phyloP scores from a whole-genome alignment of 78 protist genomes.

The Dictyostelium purpureum region DNA sequence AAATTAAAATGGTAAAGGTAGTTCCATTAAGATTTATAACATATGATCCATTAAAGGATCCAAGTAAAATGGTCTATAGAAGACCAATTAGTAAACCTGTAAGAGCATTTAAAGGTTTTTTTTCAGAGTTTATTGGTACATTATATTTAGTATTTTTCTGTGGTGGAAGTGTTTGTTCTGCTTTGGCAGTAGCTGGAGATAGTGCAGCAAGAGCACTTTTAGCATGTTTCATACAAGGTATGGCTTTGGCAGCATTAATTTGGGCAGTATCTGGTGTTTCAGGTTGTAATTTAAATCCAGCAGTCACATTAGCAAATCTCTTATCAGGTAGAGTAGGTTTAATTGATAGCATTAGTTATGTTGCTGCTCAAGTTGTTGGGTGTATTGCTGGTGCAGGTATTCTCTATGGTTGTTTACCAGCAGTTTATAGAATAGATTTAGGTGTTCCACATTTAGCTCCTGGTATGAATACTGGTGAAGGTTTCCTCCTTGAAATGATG shows the following conservation, averaged over 20 bases:
- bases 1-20: not conserved
- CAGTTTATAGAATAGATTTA: not conserved
- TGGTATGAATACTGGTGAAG: slow-evolving; percentile 42
- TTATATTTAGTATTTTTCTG: slow-evolving; percentile 29
- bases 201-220: slow-evolving; percentile 3
- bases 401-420: slow-evolving; percentile 55
- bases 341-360: slow-evolving; percentile 24
- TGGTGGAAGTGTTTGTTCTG: slow-evolving; percentile 55
- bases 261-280: slow-evolving; percentile 66
- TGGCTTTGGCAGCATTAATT: slow-evolving; percentile 53
- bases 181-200: slow-evolving; percentile 26
- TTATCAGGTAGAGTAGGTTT: slow-evolving; percentile 67
- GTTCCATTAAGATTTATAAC: slow-evolving; percentile 34
- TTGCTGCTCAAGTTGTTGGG: slow-evolving; percentile 54
- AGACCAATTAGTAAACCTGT: slow-evolving; percentile 4
- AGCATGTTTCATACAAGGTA: slow-evolving; percentile 36
- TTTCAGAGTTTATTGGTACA: slow-evolving; percentile 61
- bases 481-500: slow-evolving; percentile 60
- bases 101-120: slow-evolving; percentile 29
- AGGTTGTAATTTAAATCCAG: slow-evolving; percentile 73
- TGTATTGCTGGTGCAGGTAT: slow-evolving; percentile 64
- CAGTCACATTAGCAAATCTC: slow-evolving; percentile 52
- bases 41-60: slow-evolving; percentile 67
- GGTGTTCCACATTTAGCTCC: slow-evolving; percentile 32
- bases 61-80: slow-evolving; percentile 39